A percentile compares a stretch with the other conserved stretches of the same genome.
Evolutionary conservation across 768 basidiomycete species (phyloP).

Genomic region (Termitomyces sp.): DNA sequence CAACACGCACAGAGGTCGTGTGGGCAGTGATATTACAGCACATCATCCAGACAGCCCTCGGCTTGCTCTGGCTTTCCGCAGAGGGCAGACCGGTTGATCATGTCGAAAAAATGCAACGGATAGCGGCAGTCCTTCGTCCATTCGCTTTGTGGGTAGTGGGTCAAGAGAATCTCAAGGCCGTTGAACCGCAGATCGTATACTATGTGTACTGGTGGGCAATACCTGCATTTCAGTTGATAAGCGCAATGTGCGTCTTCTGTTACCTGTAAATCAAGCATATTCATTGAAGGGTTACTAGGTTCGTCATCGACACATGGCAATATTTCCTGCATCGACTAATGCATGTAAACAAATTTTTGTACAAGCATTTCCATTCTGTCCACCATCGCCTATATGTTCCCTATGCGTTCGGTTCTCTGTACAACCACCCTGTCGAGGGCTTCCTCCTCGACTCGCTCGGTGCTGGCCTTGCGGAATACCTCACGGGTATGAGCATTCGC

Average conservation of each 20-base stretch:
- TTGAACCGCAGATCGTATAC: conserved; percentile 45
- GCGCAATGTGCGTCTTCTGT: conserved; percentile 74
- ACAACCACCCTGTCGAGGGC: conserved; percentile 97
- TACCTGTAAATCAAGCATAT: background rate
- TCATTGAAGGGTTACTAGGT: conserved; percentile 43
- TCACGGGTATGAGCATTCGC: conserved; percentile 69
- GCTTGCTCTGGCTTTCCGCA: conserved; percentile 63
- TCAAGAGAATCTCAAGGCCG: conserved; percentile 36
- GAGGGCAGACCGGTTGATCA: conserved; percentile 35
- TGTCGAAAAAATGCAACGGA: conserved; percentile 39
- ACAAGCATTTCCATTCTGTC: conserved; percentile 87
- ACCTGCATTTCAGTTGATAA: conserved; percentile 66
- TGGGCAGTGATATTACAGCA: conserved; percentile 87
- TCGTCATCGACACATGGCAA: conserved; percentile 96
- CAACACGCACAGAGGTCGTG: conserved; percentile 68
- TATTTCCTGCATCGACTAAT: conserved; percentile 93
- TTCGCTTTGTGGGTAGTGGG: conserved; percentile 41
- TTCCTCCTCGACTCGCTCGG: conserved; percentile 87
- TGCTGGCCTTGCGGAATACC: conserved; percentile 69
- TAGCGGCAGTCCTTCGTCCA: conserved; percentile 39
- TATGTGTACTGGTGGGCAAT: conserved; percentile 93
- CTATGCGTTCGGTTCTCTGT: conserved; percentile 94
- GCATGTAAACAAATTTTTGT: conserved; percentile 89
- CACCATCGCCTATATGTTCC: conserved; percentile 97
- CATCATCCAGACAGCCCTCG: conserved; percentile 75